phyloP scores from a whole-genome alignment of 805 yeast species.

The Jamesozyma lodderae region DNA sequence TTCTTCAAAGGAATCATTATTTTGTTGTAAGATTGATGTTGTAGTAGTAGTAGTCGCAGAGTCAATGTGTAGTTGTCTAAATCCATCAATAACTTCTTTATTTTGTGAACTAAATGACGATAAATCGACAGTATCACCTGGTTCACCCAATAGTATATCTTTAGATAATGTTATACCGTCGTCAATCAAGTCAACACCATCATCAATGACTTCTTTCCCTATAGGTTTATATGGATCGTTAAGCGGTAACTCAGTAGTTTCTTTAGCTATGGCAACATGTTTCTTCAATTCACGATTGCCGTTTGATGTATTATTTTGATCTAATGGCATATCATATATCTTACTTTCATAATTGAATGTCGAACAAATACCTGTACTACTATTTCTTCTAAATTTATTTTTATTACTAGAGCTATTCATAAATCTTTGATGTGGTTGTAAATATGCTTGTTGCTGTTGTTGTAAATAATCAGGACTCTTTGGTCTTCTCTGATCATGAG shows the following conservation, averaged over 20 bases:
- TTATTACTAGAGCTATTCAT: neutral
- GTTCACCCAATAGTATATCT: conserved; percentile 26
- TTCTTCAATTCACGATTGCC: too few species aligned
- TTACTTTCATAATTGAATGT: conserved; percentile 33
- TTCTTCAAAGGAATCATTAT: neutral
- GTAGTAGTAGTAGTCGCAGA: neutral
- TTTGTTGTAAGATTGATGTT: neutral
- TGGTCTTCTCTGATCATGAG: conserved; percentile 11
- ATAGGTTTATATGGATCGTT: too few species aligned
- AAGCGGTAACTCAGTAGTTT: neutral
- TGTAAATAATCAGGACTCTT: conserved; percentile 10
- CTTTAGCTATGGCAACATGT: neutral
- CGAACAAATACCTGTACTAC: conserved; percentile 5
- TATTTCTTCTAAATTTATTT: conserved; percentile 5
- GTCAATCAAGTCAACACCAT: neutral
- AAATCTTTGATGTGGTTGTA: conserved; percentile 1
- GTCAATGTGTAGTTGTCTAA: conserved; percentile 2
- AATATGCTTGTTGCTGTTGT: conserved; percentile 10
- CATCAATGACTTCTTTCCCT: neutral
- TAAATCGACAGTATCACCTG: conserved; percentile 29
- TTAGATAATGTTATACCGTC: conserved; percentile 6
- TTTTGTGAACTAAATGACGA: conserved; percentile 6
- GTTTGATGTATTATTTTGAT: conserved; percentile 1
- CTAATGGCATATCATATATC: conserved; percentile 30
- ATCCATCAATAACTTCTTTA: conserved; percentile 1